phyloP scores from a whole-genome alignment of 495 filamentous ascomycete genomes.

The Immersiella caudata region DNA sequence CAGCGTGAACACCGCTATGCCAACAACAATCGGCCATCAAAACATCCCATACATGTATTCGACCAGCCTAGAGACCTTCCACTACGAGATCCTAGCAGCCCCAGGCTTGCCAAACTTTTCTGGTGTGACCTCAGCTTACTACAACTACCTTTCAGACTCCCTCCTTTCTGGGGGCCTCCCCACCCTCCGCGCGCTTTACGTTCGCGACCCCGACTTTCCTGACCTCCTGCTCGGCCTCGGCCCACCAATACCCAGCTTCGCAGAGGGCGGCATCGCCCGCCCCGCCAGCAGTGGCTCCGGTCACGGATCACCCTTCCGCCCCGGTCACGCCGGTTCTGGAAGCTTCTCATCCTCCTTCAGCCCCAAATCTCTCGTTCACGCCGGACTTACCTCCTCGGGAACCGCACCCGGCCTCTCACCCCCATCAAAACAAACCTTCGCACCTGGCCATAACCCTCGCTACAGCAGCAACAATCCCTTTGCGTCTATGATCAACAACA shows the following conservation, averaged over 20 bases:
- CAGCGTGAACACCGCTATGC: conserved; percentile 67
- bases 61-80: conserved; percentile 64
- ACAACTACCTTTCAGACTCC: conserved; percentile 81
- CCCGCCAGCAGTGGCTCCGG: conserved; percentile 40
- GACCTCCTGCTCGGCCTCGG: conserved; percentile 68
- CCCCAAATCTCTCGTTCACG: conserved; percentile 24
- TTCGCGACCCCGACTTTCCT: conserved; percentile 79
- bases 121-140: conserved; percentile 69
- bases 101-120: conserved; percentile 57
- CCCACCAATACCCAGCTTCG: conserved; percentile 59
- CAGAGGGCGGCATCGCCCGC: conserved; percentile 41
- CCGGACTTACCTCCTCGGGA: background rate
- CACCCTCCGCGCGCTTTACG: conserved; percentile 73
- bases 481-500: conserved; percentile 39
- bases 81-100: conserved; percentile 79
- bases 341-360: conserved; percentile 13
- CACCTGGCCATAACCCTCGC: conserved; percentile 30
- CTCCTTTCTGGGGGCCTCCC: conserved; percentile 76
- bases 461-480: conserved; percentile 60
- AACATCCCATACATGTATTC: conserved; percentile 67
- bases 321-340: conserved; percentile 7
- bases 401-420: background rate
- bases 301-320: conserved; percentile 18
- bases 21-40: conserved; percentile 47
- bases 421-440: conserved; percentile 11